phyloP scores from a whole-genome alignment of 176 grass and related monocot species.

The Neostapfia colusana region DNA sequence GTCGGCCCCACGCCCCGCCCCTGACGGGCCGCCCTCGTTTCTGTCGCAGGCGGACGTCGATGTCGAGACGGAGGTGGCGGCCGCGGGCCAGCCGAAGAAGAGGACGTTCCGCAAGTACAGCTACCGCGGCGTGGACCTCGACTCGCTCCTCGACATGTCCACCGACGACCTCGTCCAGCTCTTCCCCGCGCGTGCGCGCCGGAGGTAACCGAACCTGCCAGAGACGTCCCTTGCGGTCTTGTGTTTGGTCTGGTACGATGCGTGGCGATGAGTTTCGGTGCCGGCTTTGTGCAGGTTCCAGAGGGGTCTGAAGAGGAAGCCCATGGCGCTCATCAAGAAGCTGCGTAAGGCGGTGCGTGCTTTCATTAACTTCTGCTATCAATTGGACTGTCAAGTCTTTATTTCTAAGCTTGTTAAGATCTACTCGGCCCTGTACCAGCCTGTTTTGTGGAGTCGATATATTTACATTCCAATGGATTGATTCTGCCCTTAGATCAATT shows the following conservation, averaged over 20 bases:
- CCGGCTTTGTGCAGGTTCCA: conserved; percentile 57
- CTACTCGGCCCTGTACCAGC: neutral
- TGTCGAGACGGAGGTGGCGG: conserved; percentile 56
- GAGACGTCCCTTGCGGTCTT: neutral
- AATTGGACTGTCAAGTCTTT: neutral
- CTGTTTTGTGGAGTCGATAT: no score
- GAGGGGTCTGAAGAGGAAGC: conserved; percentile 97
- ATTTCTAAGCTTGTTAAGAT: neutral
- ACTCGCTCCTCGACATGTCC: conserved; percentile 96
- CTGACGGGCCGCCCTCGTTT: neutral
- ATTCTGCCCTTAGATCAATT: no score
- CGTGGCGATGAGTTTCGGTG: neutral
- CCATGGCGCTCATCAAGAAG: conserved; percentile 95
- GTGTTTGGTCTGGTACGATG: neutral
- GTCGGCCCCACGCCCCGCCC: accelerated
- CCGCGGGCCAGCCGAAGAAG: conserved; percentile 74
- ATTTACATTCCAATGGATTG: neutral
- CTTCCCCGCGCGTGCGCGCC: conserved; percentile 73
- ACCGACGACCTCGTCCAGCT: conserved; percentile 88
- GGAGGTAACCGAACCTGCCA: conserved; percentile 40
- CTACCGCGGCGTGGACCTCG: conserved; percentile 94
- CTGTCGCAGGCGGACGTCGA: conserved; percentile 61
- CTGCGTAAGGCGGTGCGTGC: conserved; percentile 87
- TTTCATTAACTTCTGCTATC: neutral
- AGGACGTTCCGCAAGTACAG: conserved; percentile 98